phyloP scores from a whole-genome alignment of 805 yeast species.

The Novakomyces olei region DNA sequence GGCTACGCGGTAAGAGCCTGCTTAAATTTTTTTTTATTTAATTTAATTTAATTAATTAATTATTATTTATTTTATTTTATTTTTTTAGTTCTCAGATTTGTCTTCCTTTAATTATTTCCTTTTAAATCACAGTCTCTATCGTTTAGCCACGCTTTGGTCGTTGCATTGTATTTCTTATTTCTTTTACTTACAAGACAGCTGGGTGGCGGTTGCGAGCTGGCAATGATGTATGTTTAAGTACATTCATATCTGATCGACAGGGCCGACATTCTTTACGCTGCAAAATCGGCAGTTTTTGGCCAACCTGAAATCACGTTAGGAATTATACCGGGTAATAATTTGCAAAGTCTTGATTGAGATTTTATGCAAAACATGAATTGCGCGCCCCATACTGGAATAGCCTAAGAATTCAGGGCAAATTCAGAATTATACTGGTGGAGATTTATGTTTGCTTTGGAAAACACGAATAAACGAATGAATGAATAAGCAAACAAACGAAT shows the following conservation, averaged over 20 bases:
- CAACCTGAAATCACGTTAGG: conserved; percentile 36
- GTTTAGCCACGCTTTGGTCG: not conserved
- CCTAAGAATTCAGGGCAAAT: too few relatives aligned
- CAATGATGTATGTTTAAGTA: conserved; percentile 25
- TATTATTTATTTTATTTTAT: not conserved
- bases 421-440: too few relatives aligned
- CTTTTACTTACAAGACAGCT: conserved; percentile 11
- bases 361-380: too few relatives aligned
- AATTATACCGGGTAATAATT: conserved; percentile 26
- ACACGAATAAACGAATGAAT: conserved; percentile 14
- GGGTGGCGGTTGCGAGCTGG: conserved; percentile 36
- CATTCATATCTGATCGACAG: too few relatives aligned
- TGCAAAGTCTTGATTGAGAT: too few relatives aligned
- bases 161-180: not conserved
- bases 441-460: too few relatives aligned
- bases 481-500: not conserved
- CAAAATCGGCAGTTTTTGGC: conserved; percentile 27
- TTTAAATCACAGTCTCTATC: conserved; percentile 1
- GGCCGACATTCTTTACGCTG: conserved; percentile 29
- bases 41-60: not conserved
- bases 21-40: not conserved
- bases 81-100: too few relatives aligned
- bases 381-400: too few relatives aligned
- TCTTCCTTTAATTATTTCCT: too few relatives aligned
- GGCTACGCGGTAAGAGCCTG: conserved; percentile 21